These are phyloP conservation scores for Aspergillus tanneri DNA, from an alignment of 2,329 filamentous ascomycete species.

Conservation along the genomic window DNA sequence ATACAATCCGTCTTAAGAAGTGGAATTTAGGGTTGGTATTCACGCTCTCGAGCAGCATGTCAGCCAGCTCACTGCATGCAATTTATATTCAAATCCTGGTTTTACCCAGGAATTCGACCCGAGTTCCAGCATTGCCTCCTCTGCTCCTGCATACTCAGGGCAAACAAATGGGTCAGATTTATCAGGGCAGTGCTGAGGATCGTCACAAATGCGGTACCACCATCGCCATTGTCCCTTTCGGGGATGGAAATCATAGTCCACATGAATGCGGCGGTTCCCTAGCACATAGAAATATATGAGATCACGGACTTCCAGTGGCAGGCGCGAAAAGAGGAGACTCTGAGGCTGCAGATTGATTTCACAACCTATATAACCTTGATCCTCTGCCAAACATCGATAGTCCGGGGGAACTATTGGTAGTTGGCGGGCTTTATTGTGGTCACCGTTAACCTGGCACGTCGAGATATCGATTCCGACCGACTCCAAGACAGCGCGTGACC, in stretches of 20 bases:
- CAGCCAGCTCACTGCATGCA: constrained; percentile 10
- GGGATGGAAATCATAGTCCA: constrained; percentile 8
- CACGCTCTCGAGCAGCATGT: constrained; percentile 7
- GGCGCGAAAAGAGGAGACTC: constrained; percentile 6
- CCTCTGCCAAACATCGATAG: not conserved
- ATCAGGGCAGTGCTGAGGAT: constrained; percentile 3
- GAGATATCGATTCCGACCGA: constrained; percentile 3
- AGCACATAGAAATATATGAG: constrained; percentile 6
- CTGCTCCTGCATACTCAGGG: constrained; percentile 11
- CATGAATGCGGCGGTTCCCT: constrained; percentile 9
- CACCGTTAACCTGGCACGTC: constrained; percentile 3
- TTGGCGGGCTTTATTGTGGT: not conserved
- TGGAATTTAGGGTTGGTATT: not conserved
- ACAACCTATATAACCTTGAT: not conserved
- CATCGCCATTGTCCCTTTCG: constrained; percentile 4
- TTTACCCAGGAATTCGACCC: constrained; percentile 9
- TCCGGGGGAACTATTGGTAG: constrained; percentile 6
- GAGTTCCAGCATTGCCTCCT: constrained; percentile 9
- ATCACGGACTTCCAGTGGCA: constrained; percentile 10
- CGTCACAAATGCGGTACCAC: constrained; percentile 15
- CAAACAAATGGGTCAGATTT: constrained; percentile 9
- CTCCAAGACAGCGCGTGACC: constrained; percentile 7
- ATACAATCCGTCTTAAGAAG: too few species aligned
- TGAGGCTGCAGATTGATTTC: constrained; percentile 1
- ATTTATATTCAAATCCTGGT: constrained; percentile 10